A percentile compares a stretch with the other conserved stretches of the same genome.
Evolutionary conservation across 257 asterid species (phyloP).

Genomic region (Solanum peruvianum): DNA sequence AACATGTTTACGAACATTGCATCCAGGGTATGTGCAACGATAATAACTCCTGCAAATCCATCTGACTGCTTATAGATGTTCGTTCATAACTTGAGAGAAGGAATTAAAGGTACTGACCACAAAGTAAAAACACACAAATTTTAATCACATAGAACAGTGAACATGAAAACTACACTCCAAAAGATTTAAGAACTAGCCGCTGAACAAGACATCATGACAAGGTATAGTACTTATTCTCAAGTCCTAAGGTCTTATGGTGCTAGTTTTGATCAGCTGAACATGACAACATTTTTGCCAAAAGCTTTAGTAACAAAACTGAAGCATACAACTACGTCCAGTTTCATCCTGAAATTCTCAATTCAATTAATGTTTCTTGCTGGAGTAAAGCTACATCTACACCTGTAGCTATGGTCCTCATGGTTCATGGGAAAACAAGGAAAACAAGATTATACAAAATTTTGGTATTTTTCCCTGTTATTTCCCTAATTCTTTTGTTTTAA

Average conservation of each 20-base stretch:
- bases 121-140: background rate
- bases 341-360: background rate
- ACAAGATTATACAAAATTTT: background rate
- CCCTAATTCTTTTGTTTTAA: too few species aligned
- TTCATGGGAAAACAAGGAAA: background rate
- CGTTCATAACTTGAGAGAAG: background rate
- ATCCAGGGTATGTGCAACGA: constrained; percentile 79
- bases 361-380: background rate
- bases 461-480: too few species aligned
- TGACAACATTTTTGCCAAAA: background rate
- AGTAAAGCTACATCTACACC: background rate
- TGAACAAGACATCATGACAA: background rate
- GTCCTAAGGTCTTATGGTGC: background rate
- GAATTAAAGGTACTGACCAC: background rate
- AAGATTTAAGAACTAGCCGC: background rate
- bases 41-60: constrained; percentile 68
- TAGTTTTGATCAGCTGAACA: background rate
- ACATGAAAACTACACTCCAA: background rate
- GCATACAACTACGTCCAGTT: background rate
- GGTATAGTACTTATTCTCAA: background rate
- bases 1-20: constrained; percentile 89
- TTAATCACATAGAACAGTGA: background rate
- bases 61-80: background rate
- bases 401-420: background rate
- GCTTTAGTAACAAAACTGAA: background rate